These are phyloP conservation scores for Diaporthe sp. DNA, from an alignment of 2,329 filamentous ascomycete genomes.

Conservation along the genomic window DNA sequence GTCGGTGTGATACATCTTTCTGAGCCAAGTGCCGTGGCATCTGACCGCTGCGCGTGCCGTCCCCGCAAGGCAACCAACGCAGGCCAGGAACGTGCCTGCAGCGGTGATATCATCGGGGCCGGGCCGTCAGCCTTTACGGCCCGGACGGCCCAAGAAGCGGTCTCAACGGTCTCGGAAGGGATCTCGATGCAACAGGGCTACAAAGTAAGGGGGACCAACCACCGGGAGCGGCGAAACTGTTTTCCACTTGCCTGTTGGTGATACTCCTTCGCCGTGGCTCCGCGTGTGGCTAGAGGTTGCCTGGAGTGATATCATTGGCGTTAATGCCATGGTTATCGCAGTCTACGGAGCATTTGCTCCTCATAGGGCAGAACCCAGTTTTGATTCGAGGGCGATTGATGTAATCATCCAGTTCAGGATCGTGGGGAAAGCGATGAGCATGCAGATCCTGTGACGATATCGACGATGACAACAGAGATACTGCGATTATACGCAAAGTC, in stretches of 20 bases:
- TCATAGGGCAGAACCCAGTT: conserved; percentile 10
- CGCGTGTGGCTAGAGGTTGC: background rate
- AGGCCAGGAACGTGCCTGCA: background rate
- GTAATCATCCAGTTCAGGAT: conserved; percentile 5
- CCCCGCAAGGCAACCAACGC: background rate
- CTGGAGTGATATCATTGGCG: conserved; percentile 9
- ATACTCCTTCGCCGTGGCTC: background rate
- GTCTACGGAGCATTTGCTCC: conserved; percentile 19
- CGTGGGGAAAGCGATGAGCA: background rate
- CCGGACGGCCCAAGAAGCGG: background rate
- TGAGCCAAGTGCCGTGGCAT: background rate
- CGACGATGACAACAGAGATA: background rate
- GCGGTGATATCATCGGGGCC: conserved; percentile 29
- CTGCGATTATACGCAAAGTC: background rate
- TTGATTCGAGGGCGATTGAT: conserved; percentile 1
- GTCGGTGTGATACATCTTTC: background rate
- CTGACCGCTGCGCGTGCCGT: background rate
- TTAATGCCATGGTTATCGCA: background rate
- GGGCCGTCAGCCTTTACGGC: background rate
- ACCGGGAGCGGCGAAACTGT: background rate
- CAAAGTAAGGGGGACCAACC: background rate
- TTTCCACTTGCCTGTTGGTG: background rate
- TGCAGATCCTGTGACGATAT: conserved; percentile 14
- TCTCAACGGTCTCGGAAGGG: background rate
- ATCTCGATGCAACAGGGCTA: background rate